A percentile compares a stretch with the other conserved stretches of the same genome.
These are phyloP conservation scores for Citrus reticulata DNA, from an alignment of 345 rosid species.

Conservation along the genomic window DNA sequence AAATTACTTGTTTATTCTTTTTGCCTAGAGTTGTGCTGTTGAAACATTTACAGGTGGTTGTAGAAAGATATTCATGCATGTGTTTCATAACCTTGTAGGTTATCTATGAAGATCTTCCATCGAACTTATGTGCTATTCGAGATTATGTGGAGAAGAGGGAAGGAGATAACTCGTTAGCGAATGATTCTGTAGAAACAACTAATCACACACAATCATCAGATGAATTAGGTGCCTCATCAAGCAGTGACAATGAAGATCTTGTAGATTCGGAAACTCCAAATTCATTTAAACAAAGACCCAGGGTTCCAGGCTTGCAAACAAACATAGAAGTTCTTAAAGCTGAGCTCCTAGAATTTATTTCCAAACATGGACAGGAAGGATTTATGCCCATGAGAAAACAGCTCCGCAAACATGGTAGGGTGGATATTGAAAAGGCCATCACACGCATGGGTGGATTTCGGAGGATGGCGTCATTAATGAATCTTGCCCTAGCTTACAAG, in stretches of 20 bases:
- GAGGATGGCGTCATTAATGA: constrained; percentile 73
- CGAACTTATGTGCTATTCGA: constrained; percentile 86
- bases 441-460: constrained; percentile 92
- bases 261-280: constrained; percentile 14
- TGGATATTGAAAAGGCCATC: constrained; percentile 92
- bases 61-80: not conserved
- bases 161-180: constrained; percentile 21
- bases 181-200: constrained; percentile 36
- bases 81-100: constrained; percentile 44
- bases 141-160: constrained; percentile 75
- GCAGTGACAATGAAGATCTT: constrained; percentile 14
- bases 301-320: constrained; percentile 85
- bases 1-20: not conserved
- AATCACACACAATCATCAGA: constrained; percentile 28
- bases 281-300: constrained; percentile 54
- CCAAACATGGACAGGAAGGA: constrained; percentile 89
- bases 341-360: constrained; percentile 75
- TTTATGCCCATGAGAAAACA: constrained; percentile 99
- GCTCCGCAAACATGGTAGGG: constrained; percentile 83
- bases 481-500: constrained; percentile 92
- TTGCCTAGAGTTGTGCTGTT: not conserved
- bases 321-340: constrained; percentile 49
- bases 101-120: constrained; percentile 95
- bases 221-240: constrained; percentile 31
- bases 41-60: constrained; percentile 36